phyloP scores from a whole-genome alignment of 768 basidiomycete genomes.

The Amanita polypyramis region DNA sequence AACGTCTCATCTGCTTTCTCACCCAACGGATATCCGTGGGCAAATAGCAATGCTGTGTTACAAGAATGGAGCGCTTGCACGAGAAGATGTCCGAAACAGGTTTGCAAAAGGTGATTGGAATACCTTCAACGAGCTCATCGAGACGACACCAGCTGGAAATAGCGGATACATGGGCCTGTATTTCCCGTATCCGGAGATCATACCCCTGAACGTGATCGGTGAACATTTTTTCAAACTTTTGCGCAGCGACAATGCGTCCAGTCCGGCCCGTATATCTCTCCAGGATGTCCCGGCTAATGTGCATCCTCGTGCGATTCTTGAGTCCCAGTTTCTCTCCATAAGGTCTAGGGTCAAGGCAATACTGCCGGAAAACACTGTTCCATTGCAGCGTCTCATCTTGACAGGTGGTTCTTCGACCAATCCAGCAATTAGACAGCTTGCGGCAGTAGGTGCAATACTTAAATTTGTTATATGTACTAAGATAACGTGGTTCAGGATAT shows the following conservation, averaged over 20 bases:
- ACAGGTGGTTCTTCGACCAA: constrained; percentile 77
- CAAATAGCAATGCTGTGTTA: constrained; percentile 91
- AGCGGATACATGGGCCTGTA: constrained; percentile 60
- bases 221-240: constrained; percentile 44
- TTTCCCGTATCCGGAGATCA: constrained; percentile 82
- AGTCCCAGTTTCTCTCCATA: constrained; percentile 81
- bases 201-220: constrained; percentile 70
- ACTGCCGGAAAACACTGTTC: constrained; percentile 43
- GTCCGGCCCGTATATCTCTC: constrained; percentile 18
- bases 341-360: constrained; percentile 60
- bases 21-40: constrained; percentile 48
- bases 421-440: constrained; percentile 58
- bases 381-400: constrained; percentile 56
- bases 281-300: constrained; percentile 30
- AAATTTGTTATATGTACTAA: not conserved
- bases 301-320: constrained; percentile 70
- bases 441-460: constrained; percentile 31
- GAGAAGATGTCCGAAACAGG: constrained; percentile 64
- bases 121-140: constrained; percentile 57
- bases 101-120: constrained; percentile 56
- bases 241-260: not conserved
- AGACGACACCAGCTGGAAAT: constrained; percentile 43
- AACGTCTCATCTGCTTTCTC: constrained; percentile 64
- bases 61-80: constrained; percentile 78
- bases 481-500: constrained; percentile 34